Conservation (phyloP, 176 grass and related monocot species). For the Oryza officinalis region DNA sequence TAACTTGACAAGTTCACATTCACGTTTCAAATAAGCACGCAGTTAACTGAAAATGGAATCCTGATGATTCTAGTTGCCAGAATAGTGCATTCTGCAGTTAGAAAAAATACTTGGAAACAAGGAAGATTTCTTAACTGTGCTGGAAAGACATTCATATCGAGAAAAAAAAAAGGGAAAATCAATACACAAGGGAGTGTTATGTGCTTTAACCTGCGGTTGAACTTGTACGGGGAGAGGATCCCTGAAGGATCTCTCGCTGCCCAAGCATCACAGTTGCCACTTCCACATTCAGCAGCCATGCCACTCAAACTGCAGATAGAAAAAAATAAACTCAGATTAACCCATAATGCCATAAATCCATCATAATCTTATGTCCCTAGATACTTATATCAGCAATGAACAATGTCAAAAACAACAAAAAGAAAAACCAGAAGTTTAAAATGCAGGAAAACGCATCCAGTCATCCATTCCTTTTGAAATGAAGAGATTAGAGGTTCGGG, state of each 20-base stretch:
- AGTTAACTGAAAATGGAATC: neutral
- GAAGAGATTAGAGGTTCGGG: neutral
- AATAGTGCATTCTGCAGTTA: neutral
- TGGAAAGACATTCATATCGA: neutral
- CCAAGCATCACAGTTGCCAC: conserved; percentile 64
- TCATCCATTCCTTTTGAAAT: neutral
- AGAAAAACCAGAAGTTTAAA: neutral
- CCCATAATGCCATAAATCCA: neutral
- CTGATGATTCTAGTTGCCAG: neutral
- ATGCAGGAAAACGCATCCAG: neutral
- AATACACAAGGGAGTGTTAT: neutral
- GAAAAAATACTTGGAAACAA: neutral
- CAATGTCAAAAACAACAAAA: neutral
- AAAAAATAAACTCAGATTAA: neutral
- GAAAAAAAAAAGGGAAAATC: neutral
- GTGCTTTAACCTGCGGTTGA: conserved; percentile 57
- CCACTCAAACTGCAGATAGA: neutral
- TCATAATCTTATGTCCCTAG: neutral
- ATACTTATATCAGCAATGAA: neutral
- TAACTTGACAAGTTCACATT: neutral
- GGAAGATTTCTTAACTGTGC: neutral
- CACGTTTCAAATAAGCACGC: neutral
- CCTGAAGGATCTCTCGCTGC: conserved; percentile 67
- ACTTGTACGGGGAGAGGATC: conserved; percentile 69
- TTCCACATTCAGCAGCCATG: conserved; percentile 52